Evolutionary conservation across 1,284 basidiomycete species (phyloP), one percentile per base, ranked within the genome.

Genomic region (Grifola frondosa): DNA sequence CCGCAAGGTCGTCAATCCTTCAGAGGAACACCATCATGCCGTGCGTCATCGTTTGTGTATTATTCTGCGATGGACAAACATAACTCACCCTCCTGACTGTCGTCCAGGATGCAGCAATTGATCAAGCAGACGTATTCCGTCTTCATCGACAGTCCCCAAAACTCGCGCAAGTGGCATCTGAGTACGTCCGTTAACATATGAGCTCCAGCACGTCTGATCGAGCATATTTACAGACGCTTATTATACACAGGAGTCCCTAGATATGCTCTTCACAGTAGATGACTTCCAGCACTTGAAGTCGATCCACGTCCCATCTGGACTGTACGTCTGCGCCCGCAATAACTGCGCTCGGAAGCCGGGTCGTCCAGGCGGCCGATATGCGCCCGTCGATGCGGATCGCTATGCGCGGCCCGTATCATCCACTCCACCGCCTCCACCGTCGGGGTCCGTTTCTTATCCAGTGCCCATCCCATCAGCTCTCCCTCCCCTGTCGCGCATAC

Each of bases 271-370:
- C 33, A 80, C 77, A 1, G 71, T 88, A 42, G 75, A 83, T 41
- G 75, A 84, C 43, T 64, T 78, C 30, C 76, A 77, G 3, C 59
- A 70, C 30, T 71, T 88, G 26, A 70, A 73, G 8, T 55, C 56
- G 24, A 60, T 88, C 17, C 58, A 64, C 9, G 80, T 84, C 16
- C 85, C 86, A 0, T 62, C 64, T 5, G 79, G 78, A 20, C 72
- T 68, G 44, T 88, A 87, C 56, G 73, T 68, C 49, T 82, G 81
- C 50, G 84, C 85, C 8, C 78, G 85, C 13, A 73, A 73, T 58
- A 77, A 77, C 35, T 65, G 48, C 21, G 48, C 42, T 3, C 52
- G 54, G 8, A 40, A 35, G 50, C 16, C 40, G 40, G 16, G 29
- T 23, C n/a, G 25, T 21, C n/a, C 42, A 25, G 10, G 28, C 41